A percentile compares a stretch with the other conserved stretches of the same genome.
Evolutionary conservation across 2,329 filamentous ascomycete genomes (phyloP).

Genomic region (Trichoderma sp.): DNA sequence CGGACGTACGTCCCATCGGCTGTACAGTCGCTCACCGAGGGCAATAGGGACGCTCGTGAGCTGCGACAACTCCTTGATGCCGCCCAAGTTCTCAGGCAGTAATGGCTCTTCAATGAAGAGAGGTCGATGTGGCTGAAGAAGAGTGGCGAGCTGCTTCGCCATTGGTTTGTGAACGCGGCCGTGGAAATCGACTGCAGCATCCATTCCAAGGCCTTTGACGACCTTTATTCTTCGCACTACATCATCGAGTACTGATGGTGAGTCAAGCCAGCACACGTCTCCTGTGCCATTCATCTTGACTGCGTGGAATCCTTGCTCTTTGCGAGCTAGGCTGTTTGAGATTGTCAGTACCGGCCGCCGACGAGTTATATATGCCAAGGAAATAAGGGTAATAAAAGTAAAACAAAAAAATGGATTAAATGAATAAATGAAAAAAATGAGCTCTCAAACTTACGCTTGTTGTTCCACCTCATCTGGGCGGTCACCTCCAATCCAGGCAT

Average conservation of each 20-base stretch:
- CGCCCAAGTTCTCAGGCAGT: constrained; percentile 65
- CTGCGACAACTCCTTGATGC: constrained; percentile 42
- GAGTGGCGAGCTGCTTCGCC: constrained; percentile 70
- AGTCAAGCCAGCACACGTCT: constrained; percentile 74
- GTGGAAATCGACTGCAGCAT: constrained; percentile 75
- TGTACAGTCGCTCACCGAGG: constrained; percentile 69
- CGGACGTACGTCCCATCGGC: constrained; percentile 69
- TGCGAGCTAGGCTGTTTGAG: constrained; percentile 49
- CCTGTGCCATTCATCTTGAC: constrained; percentile 82
- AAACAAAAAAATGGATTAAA: not conserved
- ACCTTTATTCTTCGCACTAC: constrained; percentile 65
- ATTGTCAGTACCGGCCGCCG: not conserved
- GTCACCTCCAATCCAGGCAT: constrained; percentile 77
- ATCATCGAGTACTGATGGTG: constrained; percentile 60
- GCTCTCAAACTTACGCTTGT: constrained; percentile 50
- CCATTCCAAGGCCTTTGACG: constrained; percentile 68
- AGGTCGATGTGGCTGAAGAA: constrained; percentile 64
- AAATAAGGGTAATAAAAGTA: not conserved
- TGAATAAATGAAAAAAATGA: not conserved
- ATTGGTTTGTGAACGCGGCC: constrained; percentile 76
- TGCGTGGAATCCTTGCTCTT: constrained; percentile 61
- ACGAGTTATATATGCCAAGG: no score
- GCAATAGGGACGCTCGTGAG: constrained; percentile 65
- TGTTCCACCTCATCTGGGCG: constrained; percentile 63
- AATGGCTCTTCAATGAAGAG: constrained; percentile 77